These are phyloP conservation scores for Fennellomyces sp. DNA, from an alignment of 371 early-diverging fungal genomes.

Conservation along the genomic window DNA sequence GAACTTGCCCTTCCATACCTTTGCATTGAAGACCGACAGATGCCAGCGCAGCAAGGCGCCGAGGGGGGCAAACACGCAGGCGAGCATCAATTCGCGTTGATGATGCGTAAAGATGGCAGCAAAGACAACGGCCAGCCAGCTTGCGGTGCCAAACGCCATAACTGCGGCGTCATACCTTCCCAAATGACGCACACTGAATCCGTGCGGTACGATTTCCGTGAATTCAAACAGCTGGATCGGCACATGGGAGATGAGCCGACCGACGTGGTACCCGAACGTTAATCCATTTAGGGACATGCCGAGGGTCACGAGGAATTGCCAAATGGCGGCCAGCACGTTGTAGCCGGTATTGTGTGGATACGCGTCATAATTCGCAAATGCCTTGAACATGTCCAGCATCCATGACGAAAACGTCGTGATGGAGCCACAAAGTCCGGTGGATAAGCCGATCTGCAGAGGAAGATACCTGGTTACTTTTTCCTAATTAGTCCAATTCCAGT, in stretches of 20 bases:
- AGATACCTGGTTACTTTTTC: slow-evolving; percentile 38
- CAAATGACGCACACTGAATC: slow-evolving; percentile 17
- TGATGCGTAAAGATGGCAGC: slow-evolving; percentile 29
- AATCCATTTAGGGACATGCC: slow-evolving; percentile 52
- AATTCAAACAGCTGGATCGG: not conserved
- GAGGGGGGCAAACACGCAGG: slow-evolving; percentile 59
- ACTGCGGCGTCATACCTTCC: not conserved
- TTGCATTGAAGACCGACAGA: slow-evolving; percentile 57
- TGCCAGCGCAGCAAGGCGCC: slow-evolving; percentile 74
- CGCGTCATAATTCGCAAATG: slow-evolving; percentile 50
- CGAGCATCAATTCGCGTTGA: slow-evolving; percentile 43
- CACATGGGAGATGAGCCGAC: slow-evolving; percentile 2
- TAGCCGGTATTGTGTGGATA: slow-evolving; percentile 31
- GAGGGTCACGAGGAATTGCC: slow-evolving; percentile 45
- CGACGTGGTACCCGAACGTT: slow-evolving; percentile 50
- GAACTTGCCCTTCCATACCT: not conserved
- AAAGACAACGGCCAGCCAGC: slow-evolving; percentile 51
- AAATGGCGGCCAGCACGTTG: slow-evolving; percentile 48
- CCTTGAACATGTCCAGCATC: slow-evolving; percentile 63
- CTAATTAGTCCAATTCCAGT: too few relatives aligned
- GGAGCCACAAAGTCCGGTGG: slow-evolving; percentile 85
- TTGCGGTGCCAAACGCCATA: slow-evolving; percentile 18
- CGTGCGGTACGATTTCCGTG: slow-evolving; percentile 21
- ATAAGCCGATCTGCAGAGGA: slow-evolving; percentile 62
- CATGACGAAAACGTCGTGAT: slow-evolving; percentile 89